Evolutionary conservation across 2,329 filamentous ascomycete genomes (phyloP), one percentile per base, ranked within the genome.

Genomic region (Lithohypha guttulata): DNA sequence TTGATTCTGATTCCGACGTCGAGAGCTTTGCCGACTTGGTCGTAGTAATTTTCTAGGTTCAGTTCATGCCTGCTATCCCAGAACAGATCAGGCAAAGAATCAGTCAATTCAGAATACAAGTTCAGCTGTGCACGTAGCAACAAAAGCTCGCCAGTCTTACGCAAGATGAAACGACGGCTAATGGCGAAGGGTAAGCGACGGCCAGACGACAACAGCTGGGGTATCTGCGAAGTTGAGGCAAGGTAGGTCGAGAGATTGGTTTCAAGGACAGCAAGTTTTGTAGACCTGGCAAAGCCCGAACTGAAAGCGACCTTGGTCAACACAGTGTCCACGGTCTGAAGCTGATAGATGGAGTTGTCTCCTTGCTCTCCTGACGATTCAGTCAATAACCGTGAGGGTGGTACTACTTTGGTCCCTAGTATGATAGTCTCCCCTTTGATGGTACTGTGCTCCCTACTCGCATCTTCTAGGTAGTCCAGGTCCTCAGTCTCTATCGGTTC

Each of bases 241-340:
- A 96, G 87, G 62, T 96, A 96, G 37, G 77, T 75, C 27, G 75
- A 78, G 11, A 96, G 70, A 25, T 84, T 74, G 36, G 77, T 81
- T 61, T 98, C 91, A 15, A 98, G 73, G 2, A 94, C 85, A 25
- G 86, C 89, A 9, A 98, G 73, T 59, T 96, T 96, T 4, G 91
- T 95, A 53, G 82, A 91, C 39, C 91, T 75, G 4, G 91, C 89
- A 7, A 98, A 73, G 2, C 89, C 89, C 1, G 86, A 95, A 0
- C 89, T 95, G 60, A 96, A 96, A 29, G 91, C 91, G 46, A 96
- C 89, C 58, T 96, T 95, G 51, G 87, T 86, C 10, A 95, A 71
- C 2, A 89, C 83, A 1, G 70, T 74, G 50, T 78, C 72, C 21
- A 74, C 61, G 4, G 47, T 50, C 11, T 54, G 52, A 19, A 51